Base-by-base conservation (phyloP, 2,329 filamentous ascomycete genomes). In the Arthrinium phaeospermum region DNA sequence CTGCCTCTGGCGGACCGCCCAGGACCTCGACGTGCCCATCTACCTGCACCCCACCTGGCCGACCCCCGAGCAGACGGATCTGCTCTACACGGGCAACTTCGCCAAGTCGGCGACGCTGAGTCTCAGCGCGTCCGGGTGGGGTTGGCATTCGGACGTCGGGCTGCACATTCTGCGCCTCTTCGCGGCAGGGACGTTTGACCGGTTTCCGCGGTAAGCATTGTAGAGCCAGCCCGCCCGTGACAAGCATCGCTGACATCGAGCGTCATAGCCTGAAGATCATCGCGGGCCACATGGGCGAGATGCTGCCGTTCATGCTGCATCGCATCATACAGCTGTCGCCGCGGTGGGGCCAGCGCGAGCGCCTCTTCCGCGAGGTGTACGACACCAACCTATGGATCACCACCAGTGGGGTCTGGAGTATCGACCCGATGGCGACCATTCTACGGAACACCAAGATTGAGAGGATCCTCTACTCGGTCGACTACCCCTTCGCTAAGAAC, bases 381-480 rank as follows among this genome's bases (percentile, higher is more conserved):
- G 83, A 86, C 67, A 80, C 84, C 72, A 91, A 91, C 72, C 79
- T 91, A 14, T 90, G 87, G 85, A 78, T 91, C 37, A 90, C 88
- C 1, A 90, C 88, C 2, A 86, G 84, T 70, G 89, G 89, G 2
- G 84, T 86, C 71, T 89, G 86, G 78, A 84, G 84, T 41, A 73
- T 90, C 24, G 82, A 80, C 71, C 86, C 85, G 6, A 75, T 91
- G 80, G 82, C 82, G 2, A 84, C 81, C 70, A 76, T 86, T 8
- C 72, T 86, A 67, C 73, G 83, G 71, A 85, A 84, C 8, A 88
- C 84, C 1, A 82, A 80, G 24, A 81, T 84, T n/a, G 87, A 89
- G 34, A 82, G 82, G 19, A 83, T 91, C 1, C 71, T 91, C 76
- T 90, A 87, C 75, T 89, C 86, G 73, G 85, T 90, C 13, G 88